phyloP scores from a whole-genome alignment of 345 rosid species.

The Barbarea vulgaris region DNA sequence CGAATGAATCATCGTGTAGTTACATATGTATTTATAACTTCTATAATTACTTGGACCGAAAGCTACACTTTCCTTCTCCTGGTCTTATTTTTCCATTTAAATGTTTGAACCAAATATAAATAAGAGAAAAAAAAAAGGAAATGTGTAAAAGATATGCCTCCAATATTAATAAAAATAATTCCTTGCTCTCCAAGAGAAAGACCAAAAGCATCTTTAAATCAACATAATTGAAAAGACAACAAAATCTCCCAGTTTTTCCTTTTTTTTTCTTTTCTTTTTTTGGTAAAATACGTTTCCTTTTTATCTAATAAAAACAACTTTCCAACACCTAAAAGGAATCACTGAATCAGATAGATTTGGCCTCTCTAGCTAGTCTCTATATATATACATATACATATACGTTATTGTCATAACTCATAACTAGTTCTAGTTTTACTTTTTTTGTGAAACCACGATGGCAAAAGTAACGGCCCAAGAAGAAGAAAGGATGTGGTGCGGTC shows the following conservation, averaged over 20 bases:
- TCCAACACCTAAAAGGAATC: neutral
- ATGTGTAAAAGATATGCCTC: neutral
- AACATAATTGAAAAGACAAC: neutral
- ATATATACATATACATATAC: neutral
- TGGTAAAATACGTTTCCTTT: neutral
- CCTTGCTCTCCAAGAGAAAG: conserved; percentile 24
- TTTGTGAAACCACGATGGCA: conserved; percentile 13
- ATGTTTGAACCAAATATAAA: too few relatives aligned
- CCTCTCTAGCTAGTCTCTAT: too few relatives aligned
- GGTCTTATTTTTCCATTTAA: neutral
- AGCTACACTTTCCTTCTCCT: neutral
- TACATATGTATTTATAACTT: neutral
- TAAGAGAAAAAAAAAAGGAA: neutral
- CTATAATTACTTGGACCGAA: conserved; percentile 13
- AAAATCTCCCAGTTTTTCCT: neutral
- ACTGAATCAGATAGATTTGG: neutral
- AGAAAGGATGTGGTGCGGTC: conserved; percentile 34
- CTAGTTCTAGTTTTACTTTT: neutral
- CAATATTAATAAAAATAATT: neutral
- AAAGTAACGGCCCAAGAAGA: neutral
- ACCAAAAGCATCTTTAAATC: neutral
- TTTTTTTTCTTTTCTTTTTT: too few relatives aligned
- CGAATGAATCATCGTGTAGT: too few relatives aligned
- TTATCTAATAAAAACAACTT: neutral
- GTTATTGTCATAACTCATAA: neutral